Evolutionary conservation across 2,329 filamentous ascomycete species (phyloP).

Genomic region (Zymoseptoria passerinii): DNA sequence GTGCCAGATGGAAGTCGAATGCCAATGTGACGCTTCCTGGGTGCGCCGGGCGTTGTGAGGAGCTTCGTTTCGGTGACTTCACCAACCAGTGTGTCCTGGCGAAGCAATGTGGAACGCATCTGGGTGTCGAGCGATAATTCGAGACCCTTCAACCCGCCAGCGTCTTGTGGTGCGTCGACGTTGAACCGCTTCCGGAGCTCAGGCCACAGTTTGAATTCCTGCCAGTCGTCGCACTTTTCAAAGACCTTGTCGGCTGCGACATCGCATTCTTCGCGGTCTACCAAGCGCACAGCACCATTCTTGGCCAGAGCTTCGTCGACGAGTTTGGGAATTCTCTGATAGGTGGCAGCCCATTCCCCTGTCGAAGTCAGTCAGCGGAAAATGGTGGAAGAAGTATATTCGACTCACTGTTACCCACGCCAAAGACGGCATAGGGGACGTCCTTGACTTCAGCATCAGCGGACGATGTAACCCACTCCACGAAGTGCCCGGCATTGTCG

Average conservation of each 20-base stretch:
- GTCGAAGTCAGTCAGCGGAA: background rate
- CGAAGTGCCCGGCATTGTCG: conserved; percentile 62
- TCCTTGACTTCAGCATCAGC: conserved; percentile 20
- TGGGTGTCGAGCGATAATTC: conserved; percentile 12
- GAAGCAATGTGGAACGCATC: background rate
- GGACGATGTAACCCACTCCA: conserved; percentile 51
- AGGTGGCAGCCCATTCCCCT: conserved; percentile 50
- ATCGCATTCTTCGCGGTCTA: conserved; percentile 29
- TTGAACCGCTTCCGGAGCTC: conserved; percentile 39
- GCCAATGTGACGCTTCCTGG: conserved; percentile 50
- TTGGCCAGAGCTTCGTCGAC: conserved; percentile 48
- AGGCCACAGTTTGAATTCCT: conserved; percentile 50
- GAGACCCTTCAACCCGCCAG: conserved; percentile 3
- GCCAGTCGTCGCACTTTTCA: conserved; percentile 55
- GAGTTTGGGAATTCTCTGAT: conserved; percentile 57
- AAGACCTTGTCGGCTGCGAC: conserved; percentile 33
- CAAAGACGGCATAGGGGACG: conserved; percentile 61
- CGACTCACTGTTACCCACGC: conserved; percentile 47
- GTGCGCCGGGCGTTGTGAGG: conserved; percentile 44
- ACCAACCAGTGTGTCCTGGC: background rate
- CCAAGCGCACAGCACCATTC: conserved; percentile 38
- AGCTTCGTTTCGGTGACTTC: conserved; percentile 46
- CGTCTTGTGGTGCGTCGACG: conserved; percentile 3
- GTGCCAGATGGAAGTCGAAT: conserved; percentile 39
- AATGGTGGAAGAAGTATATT: background rate